phyloP scores from a whole-genome alignment of 345 rosid genomes.

The Salix exigua region DNA sequence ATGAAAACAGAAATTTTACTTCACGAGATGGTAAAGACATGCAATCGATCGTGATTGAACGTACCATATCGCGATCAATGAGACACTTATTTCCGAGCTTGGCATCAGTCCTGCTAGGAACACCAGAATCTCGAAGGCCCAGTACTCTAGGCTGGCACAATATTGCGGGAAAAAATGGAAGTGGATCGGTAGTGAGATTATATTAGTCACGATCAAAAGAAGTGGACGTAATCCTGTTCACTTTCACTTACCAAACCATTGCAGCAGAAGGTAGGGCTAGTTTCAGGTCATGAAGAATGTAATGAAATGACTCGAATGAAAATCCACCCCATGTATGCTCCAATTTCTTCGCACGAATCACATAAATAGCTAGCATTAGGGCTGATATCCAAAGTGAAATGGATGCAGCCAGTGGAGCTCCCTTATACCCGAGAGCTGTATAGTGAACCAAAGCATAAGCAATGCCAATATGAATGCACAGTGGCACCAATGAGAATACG shows the following conservation, averaged over 20 bases:
- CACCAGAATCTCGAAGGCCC: constrained; percentile 28
- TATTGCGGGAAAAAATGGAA: neutral
- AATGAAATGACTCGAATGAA: constrained; percentile 10
- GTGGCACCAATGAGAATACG: constrained; percentile 6
- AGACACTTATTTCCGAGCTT: constrained; percentile 10
- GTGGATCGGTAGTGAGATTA: no score
- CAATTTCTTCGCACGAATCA: constrained; percentile 3
- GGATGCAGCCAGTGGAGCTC: constrained; percentile 18
- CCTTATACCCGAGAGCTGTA: constrained; percentile 13
- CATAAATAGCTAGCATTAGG: neutral
- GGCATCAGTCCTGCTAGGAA: constrained; percentile 28
- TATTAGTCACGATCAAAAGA: no score
- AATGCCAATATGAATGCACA: constrained; percentile 15
- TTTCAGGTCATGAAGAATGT: constrained; percentile 14
- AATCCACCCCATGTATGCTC: constrained; percentile 20
- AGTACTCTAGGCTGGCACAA: constrained; percentile 24
- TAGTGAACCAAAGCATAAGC: constrained; percentile 13
- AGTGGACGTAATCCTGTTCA: no score
- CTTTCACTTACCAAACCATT: constrained; percentile 23
- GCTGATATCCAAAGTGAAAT: constrained; percentile 16
- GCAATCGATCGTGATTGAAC: no score
- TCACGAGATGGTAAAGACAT: no score
- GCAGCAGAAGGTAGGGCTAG: constrained; percentile 31
- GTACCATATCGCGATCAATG: constrained; percentile 25
- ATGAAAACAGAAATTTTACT: no score